Evolutionary conservation across 169 alveolate genomes (phyloP), one percentile per base, ranked within the genome.

Genomic region (Plasmodium gaboni): DNA sequence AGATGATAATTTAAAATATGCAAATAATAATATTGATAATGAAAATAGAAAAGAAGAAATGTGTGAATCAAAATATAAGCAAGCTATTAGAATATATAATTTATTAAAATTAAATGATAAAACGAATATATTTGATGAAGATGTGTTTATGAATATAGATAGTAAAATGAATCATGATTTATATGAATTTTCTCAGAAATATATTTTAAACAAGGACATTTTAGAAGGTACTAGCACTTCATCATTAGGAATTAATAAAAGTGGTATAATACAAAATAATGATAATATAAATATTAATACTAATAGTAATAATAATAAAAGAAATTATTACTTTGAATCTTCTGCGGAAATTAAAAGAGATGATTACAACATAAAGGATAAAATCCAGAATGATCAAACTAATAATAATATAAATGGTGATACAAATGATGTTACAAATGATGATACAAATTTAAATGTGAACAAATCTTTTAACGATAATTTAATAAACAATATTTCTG

Each of bases 141-240:
- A 80, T 68, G 90, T 80, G 51, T 80, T 80, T 44, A 80, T 80
- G 90, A 80, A 80, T 50, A 80, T 80, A 67, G 90, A 80, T 28
- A 80, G 90, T 70, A 80, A 80, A 80, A 80, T 80, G 9, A 80
- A 80, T 48, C 90, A 80, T 59, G 90, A 80, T 50, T 59, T 80
- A 28, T 80, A 60, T 55, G 65, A 80, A n/a, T 80, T 80, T 48
- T 19, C 90, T 32, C 78, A 80, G 28, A 65, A 80, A 32, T 67
- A 80, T 53, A 65, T 67, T 22, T 44, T 80, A 28, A 70, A 80
- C 28, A 44, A 38, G 46, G 46, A 38, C 46, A 38, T 38, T 38
- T 6, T 38, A 38, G 46, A 38, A 38, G 46, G 46, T 38, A 38
- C 46, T 38, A 38, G 46, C 10, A 5, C 46, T 5, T 1, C 46